A percentile compares a stretch with the other conserved stretches of the same genome.
Conservation (phyloP, 2,329 filamentous ascomycete genomes). For the Trichoderma sp. region DNA sequence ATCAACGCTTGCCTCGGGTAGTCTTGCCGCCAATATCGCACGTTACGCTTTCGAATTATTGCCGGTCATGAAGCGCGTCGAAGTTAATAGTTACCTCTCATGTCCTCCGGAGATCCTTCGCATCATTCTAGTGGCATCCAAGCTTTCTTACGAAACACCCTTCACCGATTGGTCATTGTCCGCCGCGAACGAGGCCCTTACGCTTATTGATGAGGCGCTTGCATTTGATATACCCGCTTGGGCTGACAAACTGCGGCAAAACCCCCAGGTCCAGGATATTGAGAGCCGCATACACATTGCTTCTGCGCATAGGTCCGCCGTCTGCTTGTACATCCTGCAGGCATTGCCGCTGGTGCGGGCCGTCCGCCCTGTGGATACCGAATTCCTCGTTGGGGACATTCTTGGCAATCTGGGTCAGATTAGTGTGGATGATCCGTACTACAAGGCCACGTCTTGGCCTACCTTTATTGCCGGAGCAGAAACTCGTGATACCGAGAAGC, state of each 20-base stretch:
- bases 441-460: slow-evolving; percentile 63
- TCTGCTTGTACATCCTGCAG: slow-evolving; percentile 51
- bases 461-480: slow-evolving; percentile 60
- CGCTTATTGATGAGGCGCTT: slow-evolving; percentile 45
- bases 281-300: slow-evolving; percentile 48
- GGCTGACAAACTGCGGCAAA: slow-evolving; percentile 44
- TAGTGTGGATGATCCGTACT: slow-evolving; percentile 51
- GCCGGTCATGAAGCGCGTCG: slow-evolving; percentile 45
- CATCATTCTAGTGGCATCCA: slow-evolving; percentile 48
- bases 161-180: slow-evolving; percentile 37
- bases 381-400: slow-evolving; percentile 52
- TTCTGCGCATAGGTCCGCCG: slow-evolving; percentile 49
- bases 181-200: slow-evolving; percentile 41
- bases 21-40: slow-evolving; percentile 43
- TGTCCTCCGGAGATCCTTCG: slow-evolving; percentile 48
- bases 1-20: slow-evolving; percentile 41
- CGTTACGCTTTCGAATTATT: slow-evolving; percentile 43
- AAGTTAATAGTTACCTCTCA: slow-evolving; percentile 47
- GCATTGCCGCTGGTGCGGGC: slow-evolving; percentile 43
- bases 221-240: slow-evolving; percentile 47
- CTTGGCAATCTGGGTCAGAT: slow-evolving; percentile 53
- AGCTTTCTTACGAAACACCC: slow-evolving; percentile 44
- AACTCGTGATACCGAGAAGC: slow-evolving; percentile 48
- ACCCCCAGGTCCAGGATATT: slow-evolving; percentile 41
- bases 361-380: slow-evolving; percentile 43